Evolutionary conservation across 1,284 basidiomycete species (phyloP).

Genomic region (Naganishia cerealis): DNA sequence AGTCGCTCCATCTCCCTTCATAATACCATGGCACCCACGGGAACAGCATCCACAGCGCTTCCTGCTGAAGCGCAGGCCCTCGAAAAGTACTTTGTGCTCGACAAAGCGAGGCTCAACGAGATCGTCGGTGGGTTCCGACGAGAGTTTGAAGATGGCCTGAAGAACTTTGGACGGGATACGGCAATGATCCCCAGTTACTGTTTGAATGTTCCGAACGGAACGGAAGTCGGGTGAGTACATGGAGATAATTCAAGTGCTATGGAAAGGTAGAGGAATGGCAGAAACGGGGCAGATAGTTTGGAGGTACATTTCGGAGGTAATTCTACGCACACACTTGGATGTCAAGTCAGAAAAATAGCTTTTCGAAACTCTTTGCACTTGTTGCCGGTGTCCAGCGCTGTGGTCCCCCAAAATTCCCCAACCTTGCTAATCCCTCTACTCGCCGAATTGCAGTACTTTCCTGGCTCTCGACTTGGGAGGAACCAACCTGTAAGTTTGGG

Average conservation of each 20-base stretch:
- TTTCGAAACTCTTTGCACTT: too few relatives aligned
- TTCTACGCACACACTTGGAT: too few relatives aligned
- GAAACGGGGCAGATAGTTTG: neutral
- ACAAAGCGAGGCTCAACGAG: constrained; percentile 62
- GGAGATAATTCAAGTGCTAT: constrained; percentile 2
- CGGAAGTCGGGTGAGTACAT: constrained; percentile 76
- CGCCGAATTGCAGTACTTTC: constrained; percentile 66
- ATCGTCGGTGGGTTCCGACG: constrained; percentile 76
- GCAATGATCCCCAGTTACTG: constrained; percentile 94
- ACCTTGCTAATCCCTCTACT: neutral
- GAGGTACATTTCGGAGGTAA: neutral
- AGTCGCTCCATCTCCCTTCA: neutral
- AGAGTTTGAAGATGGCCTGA: constrained; percentile 72
- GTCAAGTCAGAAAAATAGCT: too few relatives aligned
- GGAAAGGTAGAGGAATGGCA: neutral
- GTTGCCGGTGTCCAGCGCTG: too few relatives aligned
- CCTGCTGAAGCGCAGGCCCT: constrained; percentile 53
- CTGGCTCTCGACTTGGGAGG: constrained; percentile 91
- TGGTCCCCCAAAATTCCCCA: neutral
- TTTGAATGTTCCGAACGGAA: constrained; percentile 82
- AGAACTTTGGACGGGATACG: constrained; percentile 71
- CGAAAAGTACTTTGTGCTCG: constrained; percentile 64
- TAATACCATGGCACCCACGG: constrained; percentile 17
- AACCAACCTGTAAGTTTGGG: constrained; percentile 75
- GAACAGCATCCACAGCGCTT: constrained; percentile 5